Conservation (phyloP, 768 basidiomycete genomes). For the Panus rudis region DNA sequence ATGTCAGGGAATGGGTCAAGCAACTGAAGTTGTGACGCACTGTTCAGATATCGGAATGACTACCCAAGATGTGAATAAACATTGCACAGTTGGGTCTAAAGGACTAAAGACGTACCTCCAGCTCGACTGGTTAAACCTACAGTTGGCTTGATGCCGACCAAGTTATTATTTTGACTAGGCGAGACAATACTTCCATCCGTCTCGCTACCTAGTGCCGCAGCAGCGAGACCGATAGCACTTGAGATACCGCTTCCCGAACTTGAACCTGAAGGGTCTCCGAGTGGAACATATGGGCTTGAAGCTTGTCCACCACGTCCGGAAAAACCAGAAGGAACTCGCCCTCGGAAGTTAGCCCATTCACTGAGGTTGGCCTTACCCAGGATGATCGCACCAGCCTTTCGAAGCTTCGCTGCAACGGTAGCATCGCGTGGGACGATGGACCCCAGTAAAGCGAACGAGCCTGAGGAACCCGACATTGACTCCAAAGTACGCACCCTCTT, state of each 20-base stretch:
- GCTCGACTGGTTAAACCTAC: constrained; percentile 28
- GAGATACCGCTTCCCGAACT: constrained; percentile 37
- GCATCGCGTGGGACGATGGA: constrained; percentile 28
- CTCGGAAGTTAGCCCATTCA: constrained; percentile 38
- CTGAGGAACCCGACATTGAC: too few species aligned
- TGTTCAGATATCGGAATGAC: constrained; percentile 38
- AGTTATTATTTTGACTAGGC: constrained; percentile 33
- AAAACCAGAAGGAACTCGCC: constrained; percentile 32
- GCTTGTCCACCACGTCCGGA: constrained; percentile 41
- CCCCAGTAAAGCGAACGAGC: constrained; percentile 27
- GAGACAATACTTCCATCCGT: constrained; percentile 39
- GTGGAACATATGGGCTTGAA: constrained; percentile 34
- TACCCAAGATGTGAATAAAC: constrained; percentile 17
- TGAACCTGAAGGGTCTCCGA: constrained; percentile 34
- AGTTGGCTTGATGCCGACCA: constrained; percentile 31
- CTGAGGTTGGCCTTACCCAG: constrained; percentile 36
- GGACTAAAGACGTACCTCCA: constrained; percentile 19
- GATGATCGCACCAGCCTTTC: constrained; percentile 29
- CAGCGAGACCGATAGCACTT: constrained; percentile 34
- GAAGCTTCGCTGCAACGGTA: constrained; percentile 21
- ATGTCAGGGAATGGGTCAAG: constrained; percentile 27
- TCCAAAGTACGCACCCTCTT: too few species aligned
- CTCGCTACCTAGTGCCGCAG: constrained; percentile 38
- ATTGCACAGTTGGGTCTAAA: constrained; percentile 10
- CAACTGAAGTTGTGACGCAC: constrained; percentile 20